Conservation (phyloP, 2,329 filamentous ascomycete genomes). For the Fusarium agapanthi region DNA sequence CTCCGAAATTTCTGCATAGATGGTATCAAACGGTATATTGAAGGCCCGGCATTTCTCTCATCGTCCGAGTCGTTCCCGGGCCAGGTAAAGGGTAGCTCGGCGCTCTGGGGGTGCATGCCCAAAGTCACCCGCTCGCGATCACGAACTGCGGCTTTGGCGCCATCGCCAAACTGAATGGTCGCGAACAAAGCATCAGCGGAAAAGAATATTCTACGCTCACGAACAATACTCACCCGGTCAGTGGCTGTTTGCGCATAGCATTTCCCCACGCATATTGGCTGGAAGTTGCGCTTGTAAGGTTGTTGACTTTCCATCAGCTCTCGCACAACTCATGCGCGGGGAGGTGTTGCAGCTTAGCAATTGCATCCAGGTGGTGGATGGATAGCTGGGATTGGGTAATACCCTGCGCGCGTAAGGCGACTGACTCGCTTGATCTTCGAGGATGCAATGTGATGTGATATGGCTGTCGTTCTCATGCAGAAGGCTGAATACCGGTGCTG, state of each 20-base stretch:
- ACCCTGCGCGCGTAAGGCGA: not conserved
- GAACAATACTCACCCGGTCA: conserved; percentile 46
- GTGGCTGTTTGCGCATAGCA: conserved; percentile 50
- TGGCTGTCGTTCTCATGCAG: conserved; percentile 1
- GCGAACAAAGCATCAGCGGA: conserved; percentile 16
- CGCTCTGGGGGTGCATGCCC: conserved; percentile 35
- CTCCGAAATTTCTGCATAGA: conserved; percentile 55
- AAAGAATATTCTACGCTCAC: not conserved
- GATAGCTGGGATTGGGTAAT: not conserved
- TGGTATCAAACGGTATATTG: conserved; percentile 45
- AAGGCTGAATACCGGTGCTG: not conserved
- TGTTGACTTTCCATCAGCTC: conserved; percentile 40
- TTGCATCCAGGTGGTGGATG: conserved; percentile 4
- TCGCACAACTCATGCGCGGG: conserved; percentile 30
- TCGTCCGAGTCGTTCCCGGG: conserved; percentile 39
- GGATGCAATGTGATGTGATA: not conserved
- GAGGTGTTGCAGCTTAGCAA: conserved; percentile 31
- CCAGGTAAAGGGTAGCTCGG: conserved; percentile 45
- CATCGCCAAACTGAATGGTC: conserved; percentile 48
- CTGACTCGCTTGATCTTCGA: not conserved
- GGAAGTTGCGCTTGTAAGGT: conserved; percentile 31
- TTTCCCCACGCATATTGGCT: conserved; percentile 46
- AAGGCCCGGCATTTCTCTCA: conserved; percentile 26
- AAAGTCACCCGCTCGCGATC: conserved; percentile 47
- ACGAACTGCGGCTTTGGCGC: conserved; percentile 45